A percentile compares a stretch with the other conserved stretches of the same genome.
Conservation (phyloP, 2,329 filamentous ascomycete genomes). For the Nemania diffusa region DNA sequence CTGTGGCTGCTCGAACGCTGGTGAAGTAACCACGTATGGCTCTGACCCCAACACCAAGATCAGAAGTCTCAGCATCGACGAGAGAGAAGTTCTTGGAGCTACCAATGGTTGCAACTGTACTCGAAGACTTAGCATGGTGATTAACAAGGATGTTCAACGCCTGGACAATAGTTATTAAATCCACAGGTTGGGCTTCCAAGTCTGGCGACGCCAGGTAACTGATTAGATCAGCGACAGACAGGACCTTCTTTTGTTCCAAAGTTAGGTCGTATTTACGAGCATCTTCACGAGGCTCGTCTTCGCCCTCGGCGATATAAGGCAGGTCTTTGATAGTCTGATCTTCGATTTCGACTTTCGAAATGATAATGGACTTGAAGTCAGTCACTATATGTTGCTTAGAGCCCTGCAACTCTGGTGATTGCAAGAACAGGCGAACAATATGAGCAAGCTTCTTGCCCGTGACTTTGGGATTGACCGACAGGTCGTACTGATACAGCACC, state of each 20-base stretch:
- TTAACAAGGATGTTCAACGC: conserved; percentile 46
- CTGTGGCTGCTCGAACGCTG: conserved; percentile 49
- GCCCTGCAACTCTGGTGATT: neutral
- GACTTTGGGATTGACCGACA: conserved; percentile 25
- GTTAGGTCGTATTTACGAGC: conserved; percentile 14
- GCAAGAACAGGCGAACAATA: conserved; percentile 23
- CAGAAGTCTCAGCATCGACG: neutral
- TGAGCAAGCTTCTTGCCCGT: conserved; percentile 26
- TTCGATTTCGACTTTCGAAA: conserved; percentile 43
- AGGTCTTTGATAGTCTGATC: neutral
- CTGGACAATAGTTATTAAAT: conserved; percentile 43
- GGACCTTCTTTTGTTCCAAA: neutral
- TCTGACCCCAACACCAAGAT: conserved; percentile 46
- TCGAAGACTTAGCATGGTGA: conserved; percentile 47
- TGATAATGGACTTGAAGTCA: conserved; percentile 50
- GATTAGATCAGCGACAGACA: conserved; percentile 13
- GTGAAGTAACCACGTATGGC: conserved; percentile 51
- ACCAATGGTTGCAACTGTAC: conserved; percentile 45
- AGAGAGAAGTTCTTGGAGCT: conserved; percentile 46
- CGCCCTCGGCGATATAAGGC: conserved; percentile 47
- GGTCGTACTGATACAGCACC: conserved; percentile 27
- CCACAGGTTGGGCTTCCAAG: conserved; percentile 34
- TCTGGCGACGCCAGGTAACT: conserved; percentile 23
- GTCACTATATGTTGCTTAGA: conserved; percentile 43
- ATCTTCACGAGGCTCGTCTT: conserved; percentile 43